Base-by-base conservation (phyloP, 345 rosid species). In the Erucastrum elatum region DNA sequence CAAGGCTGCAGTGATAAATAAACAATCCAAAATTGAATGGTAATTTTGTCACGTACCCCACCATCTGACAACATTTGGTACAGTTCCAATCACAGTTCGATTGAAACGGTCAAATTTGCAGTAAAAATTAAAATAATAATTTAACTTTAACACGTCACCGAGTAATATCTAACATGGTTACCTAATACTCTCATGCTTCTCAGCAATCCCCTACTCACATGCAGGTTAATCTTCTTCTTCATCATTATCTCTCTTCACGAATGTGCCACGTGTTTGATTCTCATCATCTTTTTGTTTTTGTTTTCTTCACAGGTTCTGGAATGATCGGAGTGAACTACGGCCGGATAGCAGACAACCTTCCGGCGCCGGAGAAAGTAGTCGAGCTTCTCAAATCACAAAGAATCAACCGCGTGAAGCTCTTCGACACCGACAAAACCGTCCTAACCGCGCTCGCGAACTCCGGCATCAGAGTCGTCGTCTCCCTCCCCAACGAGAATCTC, bases 251-350 rank as follows among this genome's bases (percentile, higher is more conserved):
- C 17, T 61, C 37, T 59, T 58, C n/a, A 75, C 83, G n/a, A 82
- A 73, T 79, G 1, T 41, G 12, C 58, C 0, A 2, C 15, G 2
- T 29, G 25, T 30, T 25, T 6, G 3, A 55, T 46, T 70, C 51
- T 68, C 12, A 68, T 13, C n/a, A 26, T 67, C 29, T 70, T 75
- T 79, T 13, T 80, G 0, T 29, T 80, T n/a, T 62, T 44, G 37
- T 8, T 12, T 46, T 27, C 2, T 64, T 59, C 1, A 31, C 83
- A 87, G 93, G 86, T 62, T 78, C 77, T 31, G 95, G 91, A 4
- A 60, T 73, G 29, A 17, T 95, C 37, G 99, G 98, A n/a, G 82
- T 95, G 13, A 95, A 95, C 79, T 95, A 93, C 33, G 99, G 98
- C 29, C 79, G 99, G 3, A 72, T 95, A 0, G 98, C 98, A 0